Evolutionary conservation across 345 rosid species (phyloP).

Genomic region (Syzygium aromaticum): DNA sequence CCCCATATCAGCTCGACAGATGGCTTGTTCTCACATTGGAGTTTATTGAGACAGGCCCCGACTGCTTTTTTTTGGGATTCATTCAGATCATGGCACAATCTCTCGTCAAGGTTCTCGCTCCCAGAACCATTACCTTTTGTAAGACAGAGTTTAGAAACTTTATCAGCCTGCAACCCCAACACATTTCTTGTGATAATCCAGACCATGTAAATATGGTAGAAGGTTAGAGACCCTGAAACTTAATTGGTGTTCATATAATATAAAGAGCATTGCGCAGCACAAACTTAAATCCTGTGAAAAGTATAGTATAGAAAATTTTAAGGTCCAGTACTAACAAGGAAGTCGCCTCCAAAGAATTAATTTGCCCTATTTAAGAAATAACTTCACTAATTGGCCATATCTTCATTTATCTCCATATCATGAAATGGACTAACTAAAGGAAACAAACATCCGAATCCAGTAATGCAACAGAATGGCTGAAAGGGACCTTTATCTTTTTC

Average conservation of each 20-base stretch:
- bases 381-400: background rate
- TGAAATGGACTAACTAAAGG: background rate
- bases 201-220: background rate
- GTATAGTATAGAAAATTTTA: background rate
- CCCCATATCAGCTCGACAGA: constrained; percentile 22
- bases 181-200: background rate
- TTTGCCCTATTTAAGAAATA: background rate
- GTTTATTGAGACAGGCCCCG: constrained; percentile 11
- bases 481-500: background rate
- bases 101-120: background rate
- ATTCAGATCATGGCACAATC: constrained; percentile 10
- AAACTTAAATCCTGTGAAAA: background rate
- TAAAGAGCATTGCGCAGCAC: background rate
- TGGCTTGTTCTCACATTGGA: constrained; percentile 12
- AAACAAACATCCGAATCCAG: background rate
- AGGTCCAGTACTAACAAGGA: background rate
- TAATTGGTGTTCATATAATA: background rate
- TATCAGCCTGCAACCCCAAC: constrained; percentile 16
- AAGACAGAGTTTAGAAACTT: constrained; percentile 11
- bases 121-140: background rate
- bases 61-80: constrained; percentile 21
- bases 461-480: constrained; percentile 8
- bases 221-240: background rate
- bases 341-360: background rate
- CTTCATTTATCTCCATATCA: background rate